phyloP scores from a whole-genome alignment of 2,329 filamentous ascomycete genomes.

The Camillea tinctor region DNA sequence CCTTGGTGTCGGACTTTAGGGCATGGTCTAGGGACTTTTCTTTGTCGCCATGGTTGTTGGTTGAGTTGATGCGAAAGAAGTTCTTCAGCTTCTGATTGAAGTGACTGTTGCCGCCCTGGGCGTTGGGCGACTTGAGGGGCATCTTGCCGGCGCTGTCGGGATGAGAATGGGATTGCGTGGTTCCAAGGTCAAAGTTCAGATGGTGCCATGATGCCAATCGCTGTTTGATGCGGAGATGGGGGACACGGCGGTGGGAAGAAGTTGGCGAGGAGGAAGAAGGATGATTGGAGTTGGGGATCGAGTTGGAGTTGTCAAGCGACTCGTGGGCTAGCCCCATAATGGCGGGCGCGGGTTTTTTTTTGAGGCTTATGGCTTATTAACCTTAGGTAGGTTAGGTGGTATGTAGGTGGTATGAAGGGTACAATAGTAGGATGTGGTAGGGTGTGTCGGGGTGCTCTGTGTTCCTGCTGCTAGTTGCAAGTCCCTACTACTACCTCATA shows the following conservation, averaged over 20 bases:
- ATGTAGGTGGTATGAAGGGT: no score
- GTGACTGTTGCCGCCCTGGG: slow-evolving; percentile 52
- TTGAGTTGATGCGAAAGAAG: slow-evolving; percentile 67
- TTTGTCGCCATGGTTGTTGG: slow-evolving; percentile 39
- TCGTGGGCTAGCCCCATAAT: slow-evolving; percentile 25
- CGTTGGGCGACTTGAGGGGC: slow-evolving; percentile 54
- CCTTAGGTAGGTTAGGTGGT: no score
- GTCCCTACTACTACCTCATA: no score
- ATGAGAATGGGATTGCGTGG: slow-evolving; percentile 15
- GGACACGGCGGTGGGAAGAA: slow-evolving; percentile 20
- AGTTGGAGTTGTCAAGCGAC: slow-evolving; percentile 22
- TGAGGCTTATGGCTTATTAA: slow-evolving; percentile 14
- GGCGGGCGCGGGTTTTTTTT: slow-evolving; percentile 5
- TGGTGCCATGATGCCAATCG: slow-evolving; percentile 36
- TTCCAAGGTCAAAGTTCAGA: slow-evolving; percentile 24
- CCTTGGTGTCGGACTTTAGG: slow-evolving; percentile 60
- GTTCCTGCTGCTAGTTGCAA: no score
- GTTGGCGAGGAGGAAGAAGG: slow-evolving; percentile 25
- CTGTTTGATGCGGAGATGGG: slow-evolving; percentile 32
- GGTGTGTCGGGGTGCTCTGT: no score
- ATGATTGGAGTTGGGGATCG: slow-evolving; percentile 12
- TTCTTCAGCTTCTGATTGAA: slow-evolving; percentile 69
- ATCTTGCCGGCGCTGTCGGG: slow-evolving; percentile 36
- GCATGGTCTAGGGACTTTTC: slow-evolving; percentile 31
- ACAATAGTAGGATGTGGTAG: no score